A percentile compares a stretch with the other conserved stretches of the same genome.
These are phyloP conservation scores for Xylaria arbuscula DNA, from an alignment of 2,329 filamentous ascomycete genomes.

Conservation along the genomic window DNA sequence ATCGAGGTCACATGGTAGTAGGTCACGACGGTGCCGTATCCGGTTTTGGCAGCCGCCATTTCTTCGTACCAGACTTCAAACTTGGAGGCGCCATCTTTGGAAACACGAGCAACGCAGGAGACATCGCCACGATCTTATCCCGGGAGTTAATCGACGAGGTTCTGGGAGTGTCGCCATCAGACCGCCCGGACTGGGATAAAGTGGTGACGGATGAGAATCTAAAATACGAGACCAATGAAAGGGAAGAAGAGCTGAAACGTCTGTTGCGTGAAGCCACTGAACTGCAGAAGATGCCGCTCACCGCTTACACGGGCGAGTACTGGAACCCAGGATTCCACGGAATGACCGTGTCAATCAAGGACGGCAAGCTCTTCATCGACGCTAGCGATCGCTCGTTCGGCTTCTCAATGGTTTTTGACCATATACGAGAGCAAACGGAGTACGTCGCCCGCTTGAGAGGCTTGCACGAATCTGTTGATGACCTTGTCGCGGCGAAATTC, in stretches of 20 bases:
- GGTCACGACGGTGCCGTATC: slow-evolving; percentile 40
- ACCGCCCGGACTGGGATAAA: slow-evolving; percentile 28
- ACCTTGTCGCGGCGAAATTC: slow-evolving; percentile 34
- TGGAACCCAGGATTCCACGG: slow-evolving; percentile 42
- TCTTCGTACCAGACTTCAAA: slow-evolving; percentile 39
- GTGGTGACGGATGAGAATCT: background rate
- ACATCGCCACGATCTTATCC: slow-evolving; percentile 10
- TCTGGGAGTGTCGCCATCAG: slow-evolving; percentile 32
- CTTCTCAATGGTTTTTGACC: slow-evolving; percentile 39
- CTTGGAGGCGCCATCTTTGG: slow-evolving; percentile 40
- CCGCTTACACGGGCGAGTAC: slow-evolving; percentile 40
- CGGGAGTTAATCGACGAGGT: slow-evolving; percentile 39
- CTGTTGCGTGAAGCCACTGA: slow-evolving; percentile 19
- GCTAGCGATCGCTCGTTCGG: slow-evolving; percentile 39
- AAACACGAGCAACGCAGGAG: slow-evolving; percentile 24
- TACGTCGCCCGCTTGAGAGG: slow-evolving; percentile 31
- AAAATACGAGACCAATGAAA: slow-evolving; percentile 1
- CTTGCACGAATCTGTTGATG: slow-evolving; percentile 2
- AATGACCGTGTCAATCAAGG: slow-evolving; percentile 37
- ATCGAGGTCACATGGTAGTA: slow-evolving; percentile 40
- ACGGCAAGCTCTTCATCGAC: slow-evolving; percentile 43
- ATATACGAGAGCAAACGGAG: slow-evolving; percentile 36
- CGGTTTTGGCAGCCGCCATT: slow-evolving; percentile 41
- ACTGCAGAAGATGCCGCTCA: slow-evolving; percentile 40
- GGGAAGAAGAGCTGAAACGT: slow-evolving; percentile 14